phyloP scores from a whole-genome alignment of 371 early-diverging fungal genomes.

The Lichtheimia ornata region DNA sequence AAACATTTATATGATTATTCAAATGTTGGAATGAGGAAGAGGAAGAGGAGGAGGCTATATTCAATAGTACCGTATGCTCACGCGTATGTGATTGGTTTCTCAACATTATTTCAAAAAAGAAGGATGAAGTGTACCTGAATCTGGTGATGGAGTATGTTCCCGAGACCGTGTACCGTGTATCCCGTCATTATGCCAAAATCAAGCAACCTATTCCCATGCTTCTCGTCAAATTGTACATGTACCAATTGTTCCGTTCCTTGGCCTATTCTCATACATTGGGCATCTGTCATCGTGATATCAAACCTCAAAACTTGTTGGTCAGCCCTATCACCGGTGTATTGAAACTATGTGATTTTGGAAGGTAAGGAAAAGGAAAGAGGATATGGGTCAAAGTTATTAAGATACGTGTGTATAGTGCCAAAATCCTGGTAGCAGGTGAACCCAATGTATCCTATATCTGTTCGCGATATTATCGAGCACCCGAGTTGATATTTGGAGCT shows the following conservation, averaged over 20 bases:
- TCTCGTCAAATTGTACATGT: constrained; percentile 93
- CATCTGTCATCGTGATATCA: constrained; percentile 97
- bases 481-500: constrained; percentile 94
- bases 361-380: constrained; percentile 26
- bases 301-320: constrained; percentile 97
- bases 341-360: constrained; percentile 98
- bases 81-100: constrained; percentile 15
- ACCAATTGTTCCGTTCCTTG: constrained; percentile 93
- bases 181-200: constrained; percentile 81
- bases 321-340: constrained; percentile 84
- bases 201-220: constrained; percentile 91
- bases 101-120: constrained; percentile 33
- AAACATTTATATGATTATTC: constrained; percentile 10
- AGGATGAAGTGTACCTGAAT: constrained; percentile 93
- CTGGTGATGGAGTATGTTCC: constrained; percentile 93
- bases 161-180: constrained; percentile 90
- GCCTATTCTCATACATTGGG: constrained; percentile 95
- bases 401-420: constrained; percentile 63
- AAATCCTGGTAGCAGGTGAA: constrained; percentile 86
- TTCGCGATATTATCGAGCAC: constrained; percentile 96
- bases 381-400: background rate
- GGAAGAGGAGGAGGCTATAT: too few relatives aligned
- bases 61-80: background rate
- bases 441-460: constrained; percentile 97
- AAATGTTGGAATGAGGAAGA: background rate